Conservation (phyloP, 1,284 basidiomycete genomes). For the Heterobasidion parviporum region DNA sequence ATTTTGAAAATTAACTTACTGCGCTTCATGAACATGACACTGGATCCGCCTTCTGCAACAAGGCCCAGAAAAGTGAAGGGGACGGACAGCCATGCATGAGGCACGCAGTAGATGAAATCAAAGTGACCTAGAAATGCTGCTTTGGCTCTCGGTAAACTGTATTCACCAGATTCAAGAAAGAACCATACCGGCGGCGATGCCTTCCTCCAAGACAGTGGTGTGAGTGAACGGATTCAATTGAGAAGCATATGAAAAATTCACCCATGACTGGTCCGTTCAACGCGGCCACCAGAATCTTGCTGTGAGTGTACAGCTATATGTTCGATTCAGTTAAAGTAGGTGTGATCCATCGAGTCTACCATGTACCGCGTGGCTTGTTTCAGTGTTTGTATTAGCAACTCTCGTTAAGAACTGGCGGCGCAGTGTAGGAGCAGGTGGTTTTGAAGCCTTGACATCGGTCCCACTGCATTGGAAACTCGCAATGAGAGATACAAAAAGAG, state of each 20-base stretch:
- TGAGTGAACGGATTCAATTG: background rate
- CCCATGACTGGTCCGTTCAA: conserved; percentile 1
- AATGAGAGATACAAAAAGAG: background rate
- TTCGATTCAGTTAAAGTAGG: background rate
- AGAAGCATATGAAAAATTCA: background rate
- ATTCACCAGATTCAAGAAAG: background rate
- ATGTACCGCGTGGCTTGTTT: background rate
- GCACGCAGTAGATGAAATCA: conserved; percentile 1
- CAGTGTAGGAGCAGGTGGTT: background rate
- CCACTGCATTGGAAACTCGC: background rate
- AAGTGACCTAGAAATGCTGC: background rate
- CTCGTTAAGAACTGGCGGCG: background rate
- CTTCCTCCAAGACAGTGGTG: background rate
- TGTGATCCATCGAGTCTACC: background rate
- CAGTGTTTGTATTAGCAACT: background rate
- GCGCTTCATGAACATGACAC: background rate
- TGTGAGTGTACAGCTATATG: background rate
- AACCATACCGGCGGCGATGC: background rate
- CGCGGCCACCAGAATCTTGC: background rate
- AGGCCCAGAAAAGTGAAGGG: conserved; percentile 1
- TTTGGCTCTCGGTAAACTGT: background rate
- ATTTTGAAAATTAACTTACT: background rate
- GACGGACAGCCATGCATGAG: background rate
- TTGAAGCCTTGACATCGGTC: background rate
- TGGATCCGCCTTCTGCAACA: background rate